Evolutionary conservation across 2,329 filamentous ascomycete genomes (phyloP).

Genomic region (Trichophyton benhamiae): DNA sequence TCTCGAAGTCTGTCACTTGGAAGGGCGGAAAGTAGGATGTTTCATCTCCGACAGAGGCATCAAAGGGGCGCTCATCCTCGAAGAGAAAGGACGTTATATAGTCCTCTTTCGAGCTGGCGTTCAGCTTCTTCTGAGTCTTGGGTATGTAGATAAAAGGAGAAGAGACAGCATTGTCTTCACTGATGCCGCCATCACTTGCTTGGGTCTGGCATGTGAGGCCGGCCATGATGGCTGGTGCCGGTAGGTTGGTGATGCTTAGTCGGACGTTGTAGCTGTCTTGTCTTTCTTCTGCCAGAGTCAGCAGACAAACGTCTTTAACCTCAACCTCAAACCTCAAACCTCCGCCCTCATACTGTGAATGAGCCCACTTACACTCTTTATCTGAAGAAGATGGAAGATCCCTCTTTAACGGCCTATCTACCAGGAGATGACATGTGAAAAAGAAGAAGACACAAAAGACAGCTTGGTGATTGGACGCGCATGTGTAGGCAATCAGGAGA

Average conservation of each 20-base stretch:
- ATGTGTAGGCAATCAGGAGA: neutral
- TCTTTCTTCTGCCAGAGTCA: neutral
- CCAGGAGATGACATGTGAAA: neutral
- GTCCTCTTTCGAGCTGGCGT: neutral
- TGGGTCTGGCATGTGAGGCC: constrained; percentile 13
- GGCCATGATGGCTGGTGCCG: constrained; percentile 6
- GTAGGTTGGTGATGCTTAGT: neutral
- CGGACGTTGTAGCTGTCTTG: neutral
- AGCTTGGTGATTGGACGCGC: neutral
- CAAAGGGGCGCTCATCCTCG: constrained; percentile 1
- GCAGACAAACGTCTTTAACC: neutral
- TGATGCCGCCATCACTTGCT: constrained; percentile 2
- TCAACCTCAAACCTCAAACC: too few relatives aligned
- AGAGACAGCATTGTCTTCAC: neutral
- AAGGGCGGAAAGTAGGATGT: constrained; percentile 16
- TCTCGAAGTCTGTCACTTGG: constrained; percentile 14
- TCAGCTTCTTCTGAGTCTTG: neutral
- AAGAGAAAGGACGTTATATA: constrained; percentile 10
- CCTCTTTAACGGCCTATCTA: neutral
- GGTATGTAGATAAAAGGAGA: constrained; percentile 12
- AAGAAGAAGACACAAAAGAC: neutral
- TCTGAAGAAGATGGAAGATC: too few relatives aligned
- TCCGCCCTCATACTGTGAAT: neutral
- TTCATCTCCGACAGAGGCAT: constrained; percentile 6
- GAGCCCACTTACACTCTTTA: neutral